Evolutionary conservation across 352 stramenopile species (phyloP).

Genomic region (Pythium vanterpoolii): DNA sequence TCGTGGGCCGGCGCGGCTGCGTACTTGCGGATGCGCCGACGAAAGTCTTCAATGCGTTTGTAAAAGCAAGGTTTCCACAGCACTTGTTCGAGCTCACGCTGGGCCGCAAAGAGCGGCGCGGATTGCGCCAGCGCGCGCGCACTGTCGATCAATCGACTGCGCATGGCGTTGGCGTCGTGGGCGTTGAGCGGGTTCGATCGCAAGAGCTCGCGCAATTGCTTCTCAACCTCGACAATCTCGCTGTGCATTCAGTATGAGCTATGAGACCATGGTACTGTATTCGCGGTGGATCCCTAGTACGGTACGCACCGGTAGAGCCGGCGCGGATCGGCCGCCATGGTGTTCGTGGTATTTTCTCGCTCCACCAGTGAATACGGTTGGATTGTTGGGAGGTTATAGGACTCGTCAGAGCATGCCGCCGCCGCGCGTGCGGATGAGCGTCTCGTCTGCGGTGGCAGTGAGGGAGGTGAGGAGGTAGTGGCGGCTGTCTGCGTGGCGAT

Average conservation of each 20-base stretch:
- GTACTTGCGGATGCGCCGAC: slow-evolving; percentile 84
- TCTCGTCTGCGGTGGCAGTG: background rate
- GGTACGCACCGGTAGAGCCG: slow-evolving; percentile 35
- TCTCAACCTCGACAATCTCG: slow-evolving; percentile 69
- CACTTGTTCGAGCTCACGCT: slow-evolving; percentile 73
- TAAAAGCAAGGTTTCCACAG: slow-evolving; percentile 92
- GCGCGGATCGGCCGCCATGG: slow-evolving; percentile 23
- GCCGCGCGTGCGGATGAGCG: background rate
- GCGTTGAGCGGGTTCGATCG: slow-evolving; percentile 60
- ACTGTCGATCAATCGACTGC: slow-evolving; percentile 46
- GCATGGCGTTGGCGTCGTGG: slow-evolving; percentile 57
- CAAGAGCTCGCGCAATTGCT: slow-evolving; percentile 68
- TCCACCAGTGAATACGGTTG: background rate
- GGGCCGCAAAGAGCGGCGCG: slow-evolving; percentile 50
- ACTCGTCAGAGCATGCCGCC: background rate
- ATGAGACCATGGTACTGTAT: too few relatives aligned
- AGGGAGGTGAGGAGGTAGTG: background rate
- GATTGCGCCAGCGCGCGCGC: slow-evolving; percentile 40
- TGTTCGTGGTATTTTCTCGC: background rate
- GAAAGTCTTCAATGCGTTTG: slow-evolving; percentile 89
- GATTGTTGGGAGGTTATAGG: background rate
- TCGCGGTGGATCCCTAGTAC: background rate
- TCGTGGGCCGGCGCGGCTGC: slow-evolving; percentile 62
- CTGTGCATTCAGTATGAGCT: slow-evolving; percentile 31
- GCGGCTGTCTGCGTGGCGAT: too few relatives aligned